Evolutionary conservation across 768 basidiomycete genomes (phyloP).

Genomic region (Psilocybe cyanescens): DNA sequence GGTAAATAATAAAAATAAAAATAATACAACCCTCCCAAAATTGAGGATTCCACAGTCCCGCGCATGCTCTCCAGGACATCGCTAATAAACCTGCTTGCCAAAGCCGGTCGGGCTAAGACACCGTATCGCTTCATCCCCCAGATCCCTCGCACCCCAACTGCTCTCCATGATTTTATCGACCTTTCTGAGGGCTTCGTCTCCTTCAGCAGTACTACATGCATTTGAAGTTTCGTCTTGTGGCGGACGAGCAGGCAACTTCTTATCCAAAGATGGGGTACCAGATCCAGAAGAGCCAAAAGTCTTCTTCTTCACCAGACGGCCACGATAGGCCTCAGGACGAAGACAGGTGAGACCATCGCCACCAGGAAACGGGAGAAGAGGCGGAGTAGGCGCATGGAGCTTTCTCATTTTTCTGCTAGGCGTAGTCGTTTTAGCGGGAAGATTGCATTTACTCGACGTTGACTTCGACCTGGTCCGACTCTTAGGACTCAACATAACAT

Average conservation of each 20-base stretch:
- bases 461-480: not conserved
- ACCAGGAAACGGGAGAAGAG: not conserved
- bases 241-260: constrained; percentile 1
- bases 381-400: not conserved
- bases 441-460: not conserved
- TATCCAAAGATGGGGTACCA: constrained; percentile 6
- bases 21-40: not conserved
- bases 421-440: not conserved
- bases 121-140: constrained; percentile 14
- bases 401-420: constrained; percentile 6
- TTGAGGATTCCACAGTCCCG: not conserved
- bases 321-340: not conserved
- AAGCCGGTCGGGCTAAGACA: constrained; percentile 27
- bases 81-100: constrained; percentile 10
- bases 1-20: not conserved
- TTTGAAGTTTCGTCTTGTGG: not conserved
- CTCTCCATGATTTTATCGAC: constrained; percentile 40
- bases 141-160: constrained; percentile 36
- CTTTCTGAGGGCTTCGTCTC: constrained; percentile 29
- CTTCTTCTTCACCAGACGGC: not conserved
- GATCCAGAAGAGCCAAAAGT: not conserved
- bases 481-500: constrained; percentile 1
- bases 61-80: not conserved
- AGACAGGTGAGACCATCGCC: not conserved
- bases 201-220: not conserved